phyloP scores from a whole-genome alignment of 1,284 basidiomycete genomes.

The Takashimella tepidaria region DNA sequence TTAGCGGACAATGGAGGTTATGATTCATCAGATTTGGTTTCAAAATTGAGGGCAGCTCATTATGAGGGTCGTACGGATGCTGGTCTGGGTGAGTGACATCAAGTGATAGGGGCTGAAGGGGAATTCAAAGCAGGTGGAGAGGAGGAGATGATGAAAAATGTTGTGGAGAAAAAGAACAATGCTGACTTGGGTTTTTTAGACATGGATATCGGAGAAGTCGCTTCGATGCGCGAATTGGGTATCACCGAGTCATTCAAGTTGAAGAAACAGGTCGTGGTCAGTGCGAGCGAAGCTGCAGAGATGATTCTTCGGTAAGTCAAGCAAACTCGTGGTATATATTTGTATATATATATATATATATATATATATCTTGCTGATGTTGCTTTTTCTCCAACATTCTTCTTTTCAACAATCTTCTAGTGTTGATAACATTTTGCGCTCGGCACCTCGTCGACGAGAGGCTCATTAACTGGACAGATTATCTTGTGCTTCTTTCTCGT shows the following conservation, averaged over 20 bases:
- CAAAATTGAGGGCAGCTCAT: conserved; percentile 85
- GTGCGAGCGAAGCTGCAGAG: conserved; percentile 93
- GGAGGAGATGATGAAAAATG: not conserved
- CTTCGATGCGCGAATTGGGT: conserved; percentile 81
- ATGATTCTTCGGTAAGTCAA: conserved; percentile 86
- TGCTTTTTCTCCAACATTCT: not conserved
- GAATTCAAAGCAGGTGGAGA: not conserved
- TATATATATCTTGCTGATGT: not conserved
- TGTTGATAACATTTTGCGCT: conserved; percentile 55
- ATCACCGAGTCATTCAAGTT: conserved; percentile 97
- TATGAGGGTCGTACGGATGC: conserved; percentile 80
- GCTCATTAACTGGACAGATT: conserved; percentile 28
- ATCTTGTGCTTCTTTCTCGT: not conserved
- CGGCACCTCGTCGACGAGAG: conserved; percentile 57
- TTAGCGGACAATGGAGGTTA: conserved; percentile 97
- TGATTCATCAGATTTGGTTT: conserved; percentile 92
- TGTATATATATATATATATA: too few species aligned
- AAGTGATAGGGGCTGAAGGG: too few species aligned
- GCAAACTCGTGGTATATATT: too few species aligned
- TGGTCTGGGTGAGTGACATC: conserved; percentile 77
- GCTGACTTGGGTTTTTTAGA: conserved; percentile 52
- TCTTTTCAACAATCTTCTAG: conserved; percentile 25
- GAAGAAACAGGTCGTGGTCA: conserved; percentile 89
- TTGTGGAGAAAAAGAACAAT: not conserved
- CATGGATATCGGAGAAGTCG: conserved; percentile 79